Conservation (phyloP, 257 asterid genomes). For the Penstemon barbatus region DNA sequence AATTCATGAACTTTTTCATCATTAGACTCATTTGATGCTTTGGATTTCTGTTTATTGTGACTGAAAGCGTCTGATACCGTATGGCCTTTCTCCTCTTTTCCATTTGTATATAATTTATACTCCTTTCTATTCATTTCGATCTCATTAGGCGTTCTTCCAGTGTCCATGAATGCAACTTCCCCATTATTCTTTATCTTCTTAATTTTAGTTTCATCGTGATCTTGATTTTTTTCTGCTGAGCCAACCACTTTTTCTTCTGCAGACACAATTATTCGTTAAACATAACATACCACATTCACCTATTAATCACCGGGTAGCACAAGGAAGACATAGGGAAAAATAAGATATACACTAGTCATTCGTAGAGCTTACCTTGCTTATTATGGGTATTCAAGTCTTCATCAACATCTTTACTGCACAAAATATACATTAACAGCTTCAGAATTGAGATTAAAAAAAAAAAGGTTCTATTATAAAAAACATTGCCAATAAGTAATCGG, state of each 20-base stretch:
- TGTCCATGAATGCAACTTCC: slow-evolving; percentile 19
- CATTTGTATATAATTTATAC: slow-evolving; percentile 22
- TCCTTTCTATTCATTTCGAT: slow-evolving; percentile 16
- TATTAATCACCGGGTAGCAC: slow-evolving; percentile 1
- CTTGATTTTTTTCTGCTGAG: slow-evolving; percentile 27
- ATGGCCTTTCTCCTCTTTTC: slow-evolving; percentile 22
- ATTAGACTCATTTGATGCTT: slow-evolving; percentile 30
- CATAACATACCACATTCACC: not conserved
- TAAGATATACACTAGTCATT: slow-evolving; percentile 1
- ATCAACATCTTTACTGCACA: slow-evolving; percentile 45
- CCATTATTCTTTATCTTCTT: slow-evolving; percentile 52
- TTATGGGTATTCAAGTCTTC: slow-evolving; percentile 27
- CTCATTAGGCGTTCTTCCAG: slow-evolving; percentile 25
- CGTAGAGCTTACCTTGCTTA: slow-evolving; percentile 44
- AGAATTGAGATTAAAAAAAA: slow-evolving; percentile 22
- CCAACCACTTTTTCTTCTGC: slow-evolving; percentile 31
- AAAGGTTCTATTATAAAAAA: not conserved
- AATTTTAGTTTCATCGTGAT: slow-evolving; percentile 32
- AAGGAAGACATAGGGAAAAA: slow-evolving; percentile 9
- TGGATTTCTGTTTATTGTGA: slow-evolving; percentile 18
- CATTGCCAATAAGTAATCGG: too few species aligned
- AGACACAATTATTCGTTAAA: slow-evolving; percentile 2
- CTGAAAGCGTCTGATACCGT: slow-evolving; percentile 14
- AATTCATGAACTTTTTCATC: slow-evolving; percentile 32
- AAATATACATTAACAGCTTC: slow-evolving; percentile 34